A percentile compares a stretch with the other conserved stretches of the same genome.
Conservation (phyloP, 1,284 basidiomycete genomes). For the Neolentinus lepideus region DNA sequence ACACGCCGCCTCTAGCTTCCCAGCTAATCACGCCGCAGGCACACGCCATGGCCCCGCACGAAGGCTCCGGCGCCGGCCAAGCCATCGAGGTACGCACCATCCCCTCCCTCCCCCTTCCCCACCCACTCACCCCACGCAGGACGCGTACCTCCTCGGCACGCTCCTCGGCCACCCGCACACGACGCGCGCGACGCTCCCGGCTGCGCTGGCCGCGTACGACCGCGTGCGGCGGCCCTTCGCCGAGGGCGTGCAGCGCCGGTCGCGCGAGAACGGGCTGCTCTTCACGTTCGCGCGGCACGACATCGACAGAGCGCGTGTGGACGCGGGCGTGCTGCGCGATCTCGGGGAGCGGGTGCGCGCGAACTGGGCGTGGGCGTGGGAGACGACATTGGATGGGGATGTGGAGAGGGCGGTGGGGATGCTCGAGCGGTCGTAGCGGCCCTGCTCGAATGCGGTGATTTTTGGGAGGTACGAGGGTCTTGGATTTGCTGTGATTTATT, state of each 20-base stretch:
- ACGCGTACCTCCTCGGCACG: conserved; percentile 42
- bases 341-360: conserved; percentile 16
- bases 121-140: conserved; percentile 17
- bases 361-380: conserved; percentile 36
- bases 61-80: conserved; percentile 27
- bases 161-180: conserved; percentile 37
- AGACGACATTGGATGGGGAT: conserved; percentile 25
- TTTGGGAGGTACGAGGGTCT: too few relatives aligned
- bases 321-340: conserved; percentile 4
- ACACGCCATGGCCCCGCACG: conserved; percentile 26
- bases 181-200: conserved; percentile 26
- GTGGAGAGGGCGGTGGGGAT: conserved; percentile 20
- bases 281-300: conserved; percentile 25
- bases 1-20: background rate
- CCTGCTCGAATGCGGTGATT: too few relatives aligned
- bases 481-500: background rate
- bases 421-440: conserved; percentile 9
- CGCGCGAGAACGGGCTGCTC: conserved; percentile 35
- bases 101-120: background rate
- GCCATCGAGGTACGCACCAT: conserved; percentile 23
- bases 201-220: conserved; percentile 39
- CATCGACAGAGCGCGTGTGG: conserved; percentile 13
- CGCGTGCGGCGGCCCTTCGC: conserved; percentile 37
- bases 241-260: conserved; percentile 31
- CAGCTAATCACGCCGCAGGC: conserved; percentile 14